Percentiles rank a stretch among this genome's conserved stretches.
These are phyloP conservation scores for Medicago arabica DNA, from an alignment of 306 rosid species.

Conservation along the genomic window DNA sequence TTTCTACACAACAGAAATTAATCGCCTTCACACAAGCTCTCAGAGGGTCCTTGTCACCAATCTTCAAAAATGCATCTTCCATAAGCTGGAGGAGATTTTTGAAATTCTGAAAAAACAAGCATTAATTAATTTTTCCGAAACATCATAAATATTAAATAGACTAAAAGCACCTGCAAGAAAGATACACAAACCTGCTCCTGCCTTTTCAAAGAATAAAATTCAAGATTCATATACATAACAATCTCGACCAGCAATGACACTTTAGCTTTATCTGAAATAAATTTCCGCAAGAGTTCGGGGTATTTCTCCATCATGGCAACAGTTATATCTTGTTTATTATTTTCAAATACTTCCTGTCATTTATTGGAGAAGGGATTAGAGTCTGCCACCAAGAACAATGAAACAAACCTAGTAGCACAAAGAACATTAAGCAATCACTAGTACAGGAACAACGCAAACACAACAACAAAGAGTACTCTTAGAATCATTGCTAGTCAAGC, in stretches of 20 bases:
- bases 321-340: conserved; percentile 81
- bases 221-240: conserved; percentile 82
- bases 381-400: conserved; percentile 13
- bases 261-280: conserved; percentile 89
- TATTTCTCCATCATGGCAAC: conserved; percentile 84
- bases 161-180: conserved; percentile 38
- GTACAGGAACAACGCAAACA: conserved; percentile 19
- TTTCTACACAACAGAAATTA: conserved; percentile 69
- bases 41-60: conserved; percentile 86
- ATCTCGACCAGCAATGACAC: conserved; percentile 77
- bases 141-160: conserved; percentile 20
- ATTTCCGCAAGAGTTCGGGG: conserved; percentile 85
- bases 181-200: conserved; percentile 78
- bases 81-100: conserved; percentile 80
- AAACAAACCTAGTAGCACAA: conserved; percentile 29
- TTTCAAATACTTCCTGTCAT: conserved; percentile 80
- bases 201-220: conserved; percentile 82
- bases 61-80: conserved; percentile 89
- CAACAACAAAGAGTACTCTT: conserved; percentile 20
- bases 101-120: conserved; percentile 70
- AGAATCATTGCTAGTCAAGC: conserved; percentile 20
- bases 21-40: conserved; percentile 87
- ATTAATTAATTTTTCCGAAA: conserved; percentile 37
- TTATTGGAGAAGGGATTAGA: conserved; percentile 44
- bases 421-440: conserved; percentile 25